phyloP scores from a whole-genome alignment of 2,329 filamentous ascomycete species.

The Penicillium griseofulvum region DNA sequence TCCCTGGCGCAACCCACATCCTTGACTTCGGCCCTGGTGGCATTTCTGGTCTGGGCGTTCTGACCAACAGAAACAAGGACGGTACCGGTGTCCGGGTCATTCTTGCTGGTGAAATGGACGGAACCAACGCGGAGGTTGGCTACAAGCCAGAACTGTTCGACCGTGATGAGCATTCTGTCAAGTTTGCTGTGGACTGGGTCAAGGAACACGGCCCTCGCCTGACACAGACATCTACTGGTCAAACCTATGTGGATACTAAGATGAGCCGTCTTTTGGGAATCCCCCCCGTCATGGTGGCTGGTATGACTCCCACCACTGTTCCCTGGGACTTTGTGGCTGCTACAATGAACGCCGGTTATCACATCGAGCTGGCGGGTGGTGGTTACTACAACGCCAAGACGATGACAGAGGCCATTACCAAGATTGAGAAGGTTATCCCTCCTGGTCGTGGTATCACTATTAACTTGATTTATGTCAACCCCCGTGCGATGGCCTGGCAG shows the following conservation, averaged over 20 bases:
- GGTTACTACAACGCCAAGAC: slow-evolving; percentile 65
- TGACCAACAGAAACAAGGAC: slow-evolving; percentile 99
- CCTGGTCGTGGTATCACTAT: slow-evolving; percentile 57
- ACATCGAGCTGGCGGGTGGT: slow-evolving; percentile 51
- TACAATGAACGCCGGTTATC: slow-evolving; percentile 52
- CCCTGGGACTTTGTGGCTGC: slow-evolving; percentile 64
- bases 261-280: slow-evolving; percentile 84
- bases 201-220: slow-evolving; percentile 93
- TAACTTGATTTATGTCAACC: slow-evolving; percentile 56
- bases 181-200: slow-evolving; percentile 95
- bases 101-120: slow-evolving; percentile 87
- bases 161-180: slow-evolving; percentile 90
- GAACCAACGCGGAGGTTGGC: slow-evolving; percentile 83
- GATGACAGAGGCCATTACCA: slow-evolving; percentile 78
- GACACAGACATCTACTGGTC: slow-evolving; percentile 81
- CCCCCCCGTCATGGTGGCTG: slow-evolving; percentile 84
- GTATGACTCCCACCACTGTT: slow-evolving; percentile 89
- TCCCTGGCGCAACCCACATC: slow-evolving; percentile 87
- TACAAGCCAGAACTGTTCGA: slow-evolving; percentile 99
- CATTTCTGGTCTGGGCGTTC: slow-evolving; percentile 89
- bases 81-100: slow-evolving; percentile 96
- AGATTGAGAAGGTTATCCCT: slow-evolving; percentile 81
- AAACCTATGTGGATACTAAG: slow-evolving; percentile 94
- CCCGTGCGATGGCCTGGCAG: slow-evolving; percentile 53
- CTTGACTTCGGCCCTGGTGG: slow-evolving; percentile 96